Conservation (phyloP, 441 rosid genomes). For the Croton laevigatus region DNA sequence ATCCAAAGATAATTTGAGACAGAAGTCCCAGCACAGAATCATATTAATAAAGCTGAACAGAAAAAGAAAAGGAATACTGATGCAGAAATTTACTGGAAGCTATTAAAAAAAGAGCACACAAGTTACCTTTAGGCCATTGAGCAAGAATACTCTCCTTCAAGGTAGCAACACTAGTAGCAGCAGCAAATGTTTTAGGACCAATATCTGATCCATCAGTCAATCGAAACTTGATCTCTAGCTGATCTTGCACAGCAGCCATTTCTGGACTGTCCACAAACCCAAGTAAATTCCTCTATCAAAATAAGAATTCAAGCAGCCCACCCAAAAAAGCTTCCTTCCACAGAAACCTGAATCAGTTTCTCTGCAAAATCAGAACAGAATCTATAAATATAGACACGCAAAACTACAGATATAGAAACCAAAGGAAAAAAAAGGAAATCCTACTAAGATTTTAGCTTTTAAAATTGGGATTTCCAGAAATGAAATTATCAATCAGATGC, state of each 20-base stretch:
- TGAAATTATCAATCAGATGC: conserved; percentile 5
- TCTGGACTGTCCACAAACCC: conserved; percentile 21
- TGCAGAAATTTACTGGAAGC: too few species aligned
- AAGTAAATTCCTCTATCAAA: conserved; percentile 22
- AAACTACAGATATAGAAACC: conserved; percentile 11
- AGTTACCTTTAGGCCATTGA: conserved; percentile 94
- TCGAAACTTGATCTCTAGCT: conserved; percentile 88
- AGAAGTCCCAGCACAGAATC: neutral
- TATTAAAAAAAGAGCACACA: conserved; percentile 8
- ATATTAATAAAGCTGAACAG: neutral
- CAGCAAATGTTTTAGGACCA: conserved; percentile 83
- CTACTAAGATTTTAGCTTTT: neutral
- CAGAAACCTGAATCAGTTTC: conserved; percentile 17
- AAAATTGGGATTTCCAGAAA: conserved; percentile 16
- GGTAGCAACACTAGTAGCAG: conserved; percentile 75
- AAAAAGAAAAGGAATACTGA: neutral
- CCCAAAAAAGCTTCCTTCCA: conserved; percentile 18
- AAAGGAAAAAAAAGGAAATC: conserved; percentile 12
- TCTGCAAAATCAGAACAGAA: conserved; percentile 30
- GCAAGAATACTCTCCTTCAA: conserved; percentile 92
- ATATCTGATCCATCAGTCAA: conserved; percentile 91
- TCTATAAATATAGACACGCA: conserved; percentile 3
- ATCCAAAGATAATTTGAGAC: neutral
- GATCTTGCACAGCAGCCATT: conserved; percentile 80
- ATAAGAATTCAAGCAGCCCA: conserved; percentile 22